These are phyloP conservation scores for Pluteus cervinus DNA, from an alignment of 768 basidiomycete species.

Conservation along the genomic window DNA sequence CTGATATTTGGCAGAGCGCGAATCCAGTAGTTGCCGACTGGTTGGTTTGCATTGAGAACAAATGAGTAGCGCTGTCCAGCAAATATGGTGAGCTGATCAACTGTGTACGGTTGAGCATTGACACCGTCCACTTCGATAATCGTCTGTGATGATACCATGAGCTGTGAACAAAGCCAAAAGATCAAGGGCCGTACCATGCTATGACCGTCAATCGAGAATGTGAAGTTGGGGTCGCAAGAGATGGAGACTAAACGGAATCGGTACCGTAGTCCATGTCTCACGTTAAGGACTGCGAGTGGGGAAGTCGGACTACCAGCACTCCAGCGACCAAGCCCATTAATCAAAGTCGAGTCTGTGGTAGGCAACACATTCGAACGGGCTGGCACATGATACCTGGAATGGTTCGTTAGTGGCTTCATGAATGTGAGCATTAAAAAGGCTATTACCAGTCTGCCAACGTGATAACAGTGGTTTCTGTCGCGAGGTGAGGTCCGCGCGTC, in stretches of 20 bases:
- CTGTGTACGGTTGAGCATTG: conserved; percentile 18
- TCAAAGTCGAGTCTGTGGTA: conserved; percentile 29
- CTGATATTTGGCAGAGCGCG: conserved; percentile 29
- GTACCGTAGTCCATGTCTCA: conserved; percentile 35
- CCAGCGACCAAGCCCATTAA: conserved; percentile 42
- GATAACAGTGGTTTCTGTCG: conserved; percentile 34
- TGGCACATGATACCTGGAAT: conserved; percentile 23
- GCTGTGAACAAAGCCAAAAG: not conserved
- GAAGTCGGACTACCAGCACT: conserved; percentile 28
- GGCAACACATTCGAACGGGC: conserved; percentile 9
- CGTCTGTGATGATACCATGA: conserved; percentile 5
- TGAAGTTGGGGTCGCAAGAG: conserved; percentile 37
- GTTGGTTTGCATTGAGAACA: conserved; percentile 35
- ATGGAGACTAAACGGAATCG: conserved; percentile 45
- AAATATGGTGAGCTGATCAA: conserved; percentile 35
- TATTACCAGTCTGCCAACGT: conserved; percentile 34
- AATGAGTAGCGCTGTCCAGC: conserved; percentile 40
- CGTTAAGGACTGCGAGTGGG: conserved; percentile 31
- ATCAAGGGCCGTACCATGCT: conserved; percentile 13
- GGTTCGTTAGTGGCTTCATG: not conserved
- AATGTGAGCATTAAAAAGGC: not conserved
- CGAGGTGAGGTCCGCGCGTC: conserved; percentile 3
- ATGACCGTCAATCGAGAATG: conserved; percentile 33
- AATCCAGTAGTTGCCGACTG: conserved; percentile 48
- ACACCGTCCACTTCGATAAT: conserved; percentile 38